Base-by-base conservation (phyloP, 2,329 filamentous ascomycete genomes). In the Neofusicoccum kwambonambiense region DNA sequence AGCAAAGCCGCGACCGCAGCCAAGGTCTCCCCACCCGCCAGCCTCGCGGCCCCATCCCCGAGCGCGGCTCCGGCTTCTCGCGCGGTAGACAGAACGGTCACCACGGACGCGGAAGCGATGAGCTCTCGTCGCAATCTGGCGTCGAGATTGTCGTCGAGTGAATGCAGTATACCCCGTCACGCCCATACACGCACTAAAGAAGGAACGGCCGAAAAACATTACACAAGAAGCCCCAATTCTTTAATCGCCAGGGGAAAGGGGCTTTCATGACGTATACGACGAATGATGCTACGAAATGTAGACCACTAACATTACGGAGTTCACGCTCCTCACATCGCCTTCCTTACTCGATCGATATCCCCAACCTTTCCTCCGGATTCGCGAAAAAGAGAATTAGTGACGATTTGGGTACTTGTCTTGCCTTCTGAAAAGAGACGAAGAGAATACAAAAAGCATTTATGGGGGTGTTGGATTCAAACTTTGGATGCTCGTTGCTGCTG, bases 101-200 rank as follows among this genome's bases (percentile, higher is more conserved):
- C 74, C 83, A 85, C 70, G 77, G 82, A 64, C 84, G 86, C 69
- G 85, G 84, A 71, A 88, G 86, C 74, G 87, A 89, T 70, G 87
- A 89, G 74, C 78, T 89, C 66, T 85, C 85, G 64, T 82, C 84
- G 69, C 84, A 83, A 71, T 86, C 84, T 67, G 83, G 83, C 65
- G 83, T 87, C 68, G 85, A 87, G 74, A 87, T 88, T 73, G 86
- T 87, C 71, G 86, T 88, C 71, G 86, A 87, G 79, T 76, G 69
- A 75, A 67, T 42, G 57, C 54, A 65, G 54, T 41, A 65, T 49
- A 60, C 58, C 37, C 64, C 62, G 51, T 62, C 64, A 65, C 57
- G 54, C 57, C 64, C 50, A 47, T 52, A 50, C 15, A 65, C 47
- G 57, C 64, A 50, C 57, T 64, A 54, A 49, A 65, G 47, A 61